Base-by-base conservation (phyloP, 1,284 basidiomycete species). In the Irpex rosettiformis region DNA sequence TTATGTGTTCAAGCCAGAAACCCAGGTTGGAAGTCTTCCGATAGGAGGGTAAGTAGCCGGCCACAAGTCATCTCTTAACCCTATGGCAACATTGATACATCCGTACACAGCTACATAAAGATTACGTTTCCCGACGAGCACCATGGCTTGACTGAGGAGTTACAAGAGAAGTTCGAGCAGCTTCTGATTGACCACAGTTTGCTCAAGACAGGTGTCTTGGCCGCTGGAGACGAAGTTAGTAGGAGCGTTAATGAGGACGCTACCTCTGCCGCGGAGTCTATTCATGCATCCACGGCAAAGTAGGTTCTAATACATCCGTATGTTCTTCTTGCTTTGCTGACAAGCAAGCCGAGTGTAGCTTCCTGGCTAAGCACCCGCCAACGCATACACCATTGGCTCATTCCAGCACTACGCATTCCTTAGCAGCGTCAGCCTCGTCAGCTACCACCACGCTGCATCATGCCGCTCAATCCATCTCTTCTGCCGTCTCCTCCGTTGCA, bases 1-100 rank as follows among this genome's bases (percentile, higher is more conserved):
- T 21, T 72, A 72, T 54, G 59, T 70, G 21, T 72, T 72, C 57
- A 60, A 57, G 8, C 70, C 71, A 0, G 65, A 69, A 61, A 65
- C 68, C 6, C 37, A 27, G 21, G 55, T 25, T 45, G 30, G 16
- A 3, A 45, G 28, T 25, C 8, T 47, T 8, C 48, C 18, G 29
- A 37, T 27, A 27, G 68, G 64, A 51, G 66, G 68, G 67, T 70
- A 33, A 60, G 67, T 62, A 16, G 27, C 25, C 6, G 2, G 16
- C 33, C 33, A 37, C 4, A 8, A 30, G 63, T 6, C 58, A 52
- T 13, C 21, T 59, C 8, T 27, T 45, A 5, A 37, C 62, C 13
- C 43, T 18, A 57, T 59, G 21, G 48, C 57, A n/a, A n/a, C 1
- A n/a, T 42, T 55, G n/a, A 43, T 52, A 18, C n/a, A n/a, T 40